phyloP scores from a whole-genome alignment of 2,329 filamentous ascomycete species.

The Cryphonectria japonica region DNA sequence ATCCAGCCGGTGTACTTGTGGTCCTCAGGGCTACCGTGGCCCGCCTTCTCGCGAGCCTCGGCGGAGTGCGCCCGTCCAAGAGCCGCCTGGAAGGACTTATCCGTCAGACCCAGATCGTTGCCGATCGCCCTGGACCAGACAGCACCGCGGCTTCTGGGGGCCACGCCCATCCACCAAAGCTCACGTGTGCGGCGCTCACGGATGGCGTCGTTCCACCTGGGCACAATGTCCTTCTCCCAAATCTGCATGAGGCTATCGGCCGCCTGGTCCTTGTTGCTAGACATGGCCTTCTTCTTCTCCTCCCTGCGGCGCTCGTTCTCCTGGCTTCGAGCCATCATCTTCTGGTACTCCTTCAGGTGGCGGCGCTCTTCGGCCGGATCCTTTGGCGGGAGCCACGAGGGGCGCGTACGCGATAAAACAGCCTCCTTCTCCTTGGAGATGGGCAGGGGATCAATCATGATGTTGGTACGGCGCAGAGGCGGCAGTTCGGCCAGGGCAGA shows the following conservation, averaged over 20 bases:
- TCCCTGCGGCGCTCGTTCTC: constrained; percentile 65
- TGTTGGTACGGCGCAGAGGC: constrained; percentile 71
- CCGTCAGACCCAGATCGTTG: constrained; percentile 71
- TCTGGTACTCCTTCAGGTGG: constrained; percentile 84
- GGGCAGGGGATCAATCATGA: constrained; percentile 83
- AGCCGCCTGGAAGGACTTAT: constrained; percentile 71
- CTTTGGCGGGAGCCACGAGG: constrained; percentile 85
- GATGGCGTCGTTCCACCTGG: constrained; percentile 75
- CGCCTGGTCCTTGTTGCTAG: constrained; percentile 57
- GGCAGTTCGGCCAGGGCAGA: constrained; percentile 71
- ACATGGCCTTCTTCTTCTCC: constrained; percentile 54
- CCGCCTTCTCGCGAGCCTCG: constrained; percentile 58
- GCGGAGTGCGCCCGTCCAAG: constrained; percentile 67
- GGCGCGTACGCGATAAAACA: constrained; percentile 77
- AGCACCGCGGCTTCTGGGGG: constrained; percentile 68
- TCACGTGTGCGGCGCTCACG: constrained; percentile 71
- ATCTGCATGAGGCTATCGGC: constrained; percentile 61
- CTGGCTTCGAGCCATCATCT: constrained; percentile 72
- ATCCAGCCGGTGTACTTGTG: constrained; percentile 63
- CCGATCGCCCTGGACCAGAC: constrained; percentile 75
- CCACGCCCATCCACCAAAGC: constrained; percentile 81
- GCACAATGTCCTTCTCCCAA: constrained; percentile 78
- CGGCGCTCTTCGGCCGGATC: constrained; percentile 88
- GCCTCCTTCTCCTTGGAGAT: constrained; percentile 87
- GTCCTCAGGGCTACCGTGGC: constrained; percentile 58